A percentile compares a stretch with the other conserved stretches of the same genome.
Evolutionary conservation across 176 grass and related monocot species (phyloP).

Genomic region (Oryza nivara): DNA sequence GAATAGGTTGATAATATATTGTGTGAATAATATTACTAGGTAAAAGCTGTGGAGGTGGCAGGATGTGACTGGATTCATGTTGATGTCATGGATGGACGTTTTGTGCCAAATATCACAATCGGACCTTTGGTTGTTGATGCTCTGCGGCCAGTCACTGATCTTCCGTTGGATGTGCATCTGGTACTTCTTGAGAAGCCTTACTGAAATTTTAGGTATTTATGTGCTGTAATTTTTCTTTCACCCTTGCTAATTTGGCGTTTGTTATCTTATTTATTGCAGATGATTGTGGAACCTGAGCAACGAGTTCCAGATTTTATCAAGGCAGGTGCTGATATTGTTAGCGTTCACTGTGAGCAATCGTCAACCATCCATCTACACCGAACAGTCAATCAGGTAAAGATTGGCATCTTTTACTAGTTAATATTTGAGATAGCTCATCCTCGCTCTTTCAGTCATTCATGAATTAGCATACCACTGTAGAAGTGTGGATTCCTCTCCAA

Average conservation of each 20-base stretch:
- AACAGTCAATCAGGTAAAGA: constrained; percentile 78
- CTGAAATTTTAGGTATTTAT: constrained; percentile 6
- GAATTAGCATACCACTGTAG: constrained; percentile 4
- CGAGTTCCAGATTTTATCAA: constrained; percentile 98
- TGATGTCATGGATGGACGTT: constrained; percentile 97
- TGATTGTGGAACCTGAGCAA: constrained; percentile 99
- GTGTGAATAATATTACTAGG: constrained; percentile 43
- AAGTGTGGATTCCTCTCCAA: not conserved
- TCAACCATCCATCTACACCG: constrained; percentile 95
- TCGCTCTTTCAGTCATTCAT: not conserved
- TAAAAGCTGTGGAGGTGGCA: constrained; percentile 97
- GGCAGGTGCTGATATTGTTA: constrained; percentile 98
- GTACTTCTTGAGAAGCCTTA: constrained; percentile 51
- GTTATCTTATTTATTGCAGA: constrained; percentile 64
- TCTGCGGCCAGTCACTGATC: constrained; percentile 91
- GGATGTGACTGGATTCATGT: constrained; percentile 99
- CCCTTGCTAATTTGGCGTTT: constrained; percentile 14
- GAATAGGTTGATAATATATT: not conserved
- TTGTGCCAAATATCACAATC: constrained; percentile 99
- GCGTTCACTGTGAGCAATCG: constrained; percentile 94
- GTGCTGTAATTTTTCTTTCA: not conserved
- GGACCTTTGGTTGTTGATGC: constrained; percentile 90
- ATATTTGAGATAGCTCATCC: not conserved
- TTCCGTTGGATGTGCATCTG: constrained; percentile 98
- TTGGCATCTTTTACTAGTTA: not conserved